These are phyloP conservation scores for Wickerhamomyces ciferrii DNA, from an alignment of 805 yeast species.

Conservation along the genomic window DNA sequence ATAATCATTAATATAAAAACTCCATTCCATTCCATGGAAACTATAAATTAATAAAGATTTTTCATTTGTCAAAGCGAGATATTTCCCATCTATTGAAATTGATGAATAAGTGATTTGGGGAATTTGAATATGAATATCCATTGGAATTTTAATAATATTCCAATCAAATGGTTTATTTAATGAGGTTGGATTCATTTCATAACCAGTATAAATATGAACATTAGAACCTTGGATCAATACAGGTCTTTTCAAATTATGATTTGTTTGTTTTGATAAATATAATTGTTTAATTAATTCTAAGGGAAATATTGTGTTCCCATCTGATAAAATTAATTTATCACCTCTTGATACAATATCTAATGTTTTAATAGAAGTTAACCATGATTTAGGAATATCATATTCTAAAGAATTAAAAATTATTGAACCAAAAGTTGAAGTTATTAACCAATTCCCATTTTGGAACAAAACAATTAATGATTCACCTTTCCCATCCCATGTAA, in stretches of 20 bases:
- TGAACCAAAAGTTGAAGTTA: constrained; percentile 22
- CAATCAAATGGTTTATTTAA: constrained; percentile 12
- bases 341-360: not conserved
- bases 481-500: constrained; percentile 7
- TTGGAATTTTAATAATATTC: constrained; percentile 17
- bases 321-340: constrained; percentile 2
- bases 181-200: constrained; percentile 13
- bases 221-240: constrained; percentile 15
- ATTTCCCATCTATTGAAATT: constrained; percentile 18
- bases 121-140: constrained; percentile 15
- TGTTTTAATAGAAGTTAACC: constrained; percentile 10
- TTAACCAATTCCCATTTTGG: constrained; percentile 18
- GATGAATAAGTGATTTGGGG: constrained; percentile 13
- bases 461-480: constrained; percentile 11
- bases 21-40: constrained; percentile 19
- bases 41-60: constrained; percentile 17
- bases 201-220: constrained; percentile 20
- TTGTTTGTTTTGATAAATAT: constrained; percentile 10
- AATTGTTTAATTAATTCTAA: constrained; percentile 4
- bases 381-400: constrained; percentile 8
- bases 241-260: constrained; percentile 20
- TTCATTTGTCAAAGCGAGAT: constrained; percentile 17
- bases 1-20: constrained; percentile 21
- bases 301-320: constrained; percentile 3
- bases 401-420: constrained; percentile 15